A percentile compares a stretch with the other conserved stretches of the same genome.
These are phyloP conservation scores for Bjerkandera adusta DNA, from an alignment of 1,284 basidiomycete genomes.

Conservation along the genomic window DNA sequence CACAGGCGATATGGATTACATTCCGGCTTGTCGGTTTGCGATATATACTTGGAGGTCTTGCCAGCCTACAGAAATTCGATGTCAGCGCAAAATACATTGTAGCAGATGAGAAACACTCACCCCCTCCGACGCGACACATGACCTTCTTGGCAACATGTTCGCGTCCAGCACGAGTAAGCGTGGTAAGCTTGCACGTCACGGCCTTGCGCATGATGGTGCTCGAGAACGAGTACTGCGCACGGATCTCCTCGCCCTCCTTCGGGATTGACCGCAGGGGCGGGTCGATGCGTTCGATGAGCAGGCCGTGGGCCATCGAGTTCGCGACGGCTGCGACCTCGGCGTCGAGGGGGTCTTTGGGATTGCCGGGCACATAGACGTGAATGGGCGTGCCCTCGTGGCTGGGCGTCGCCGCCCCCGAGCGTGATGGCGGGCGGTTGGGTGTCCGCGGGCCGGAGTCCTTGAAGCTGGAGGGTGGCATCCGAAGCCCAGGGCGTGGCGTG, in stretches of 20 bases:
- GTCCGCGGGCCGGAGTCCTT: constrained; percentile 56
- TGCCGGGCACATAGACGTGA: constrained; percentile 67
- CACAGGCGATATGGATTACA: constrained; percentile 11
- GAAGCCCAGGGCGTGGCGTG: constrained; percentile 40
- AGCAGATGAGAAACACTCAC: constrained; percentile 38
- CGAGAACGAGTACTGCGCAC: constrained; percentile 81
- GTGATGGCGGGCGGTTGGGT: constrained; percentile 59
- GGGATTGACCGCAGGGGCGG: constrained; percentile 64
- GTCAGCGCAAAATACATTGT: constrained; percentile 6
- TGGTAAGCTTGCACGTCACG: constrained; percentile 78
- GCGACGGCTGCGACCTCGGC: constrained; percentile 72
- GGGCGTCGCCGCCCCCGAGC: constrained; percentile 59
- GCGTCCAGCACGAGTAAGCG: constrained; percentile 60
- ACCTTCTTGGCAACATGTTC: constrained; percentile 67
- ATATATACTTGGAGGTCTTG: constrained; percentile 82
- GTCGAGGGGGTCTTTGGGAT: constrained; percentile 79
- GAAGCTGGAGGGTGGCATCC: constrained; percentile 74
- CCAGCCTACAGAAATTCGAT: constrained; percentile 60
- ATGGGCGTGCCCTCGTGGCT: constrained; percentile 45
- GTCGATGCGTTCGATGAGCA: constrained; percentile 78
- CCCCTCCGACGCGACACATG: constrained; percentile 83
- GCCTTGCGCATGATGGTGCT: constrained; percentile 69
- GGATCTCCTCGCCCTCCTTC: constrained; percentile 75
- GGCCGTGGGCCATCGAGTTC: constrained; percentile 72
- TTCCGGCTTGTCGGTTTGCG: constrained; percentile 54